phyloP scores from a whole-genome alignment of 2,329 filamentous ascomycete genomes.

The Botrytis pseudocinerea region DNA sequence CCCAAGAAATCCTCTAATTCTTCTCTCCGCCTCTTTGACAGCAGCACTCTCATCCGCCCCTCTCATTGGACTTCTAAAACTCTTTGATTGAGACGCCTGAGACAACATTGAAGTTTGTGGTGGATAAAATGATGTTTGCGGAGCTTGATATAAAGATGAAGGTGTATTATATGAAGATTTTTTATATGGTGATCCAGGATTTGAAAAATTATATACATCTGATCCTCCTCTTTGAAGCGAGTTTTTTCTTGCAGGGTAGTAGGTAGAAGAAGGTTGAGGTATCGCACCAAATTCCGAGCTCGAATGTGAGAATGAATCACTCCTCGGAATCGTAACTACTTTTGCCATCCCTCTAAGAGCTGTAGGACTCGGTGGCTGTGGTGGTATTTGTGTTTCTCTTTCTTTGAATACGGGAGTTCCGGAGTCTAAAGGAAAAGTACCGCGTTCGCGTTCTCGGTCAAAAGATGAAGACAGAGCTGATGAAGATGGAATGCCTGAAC shows the following conservation, averaged over 20 bases:
- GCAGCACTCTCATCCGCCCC: conserved; percentile 5
- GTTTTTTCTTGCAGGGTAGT: neutral
- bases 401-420: neutral
- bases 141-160: neutral
- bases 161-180: neutral
- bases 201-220: neutral
- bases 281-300: neutral
- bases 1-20: conserved; percentile 18
- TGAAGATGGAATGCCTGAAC: conserved; percentile 11
- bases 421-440: neutral
- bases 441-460: neutral
- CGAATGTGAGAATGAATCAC: neutral
- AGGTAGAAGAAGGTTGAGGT: neutral
- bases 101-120: neutral
- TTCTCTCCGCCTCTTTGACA: conserved; percentile 10
- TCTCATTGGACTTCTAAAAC: conserved; percentile 14
- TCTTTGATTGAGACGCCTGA: neutral
- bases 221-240: neutral
- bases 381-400: neutral
- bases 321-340: neutral
- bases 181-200: neutral
- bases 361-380: neutral
- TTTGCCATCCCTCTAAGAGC: conserved; percentile 6
- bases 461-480: conserved; percentile 6
- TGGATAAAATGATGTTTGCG: neutral